Base-by-base conservation (phyloP, 148 eudicot genomes). In the Rhododendron mucronatum region DNA sequence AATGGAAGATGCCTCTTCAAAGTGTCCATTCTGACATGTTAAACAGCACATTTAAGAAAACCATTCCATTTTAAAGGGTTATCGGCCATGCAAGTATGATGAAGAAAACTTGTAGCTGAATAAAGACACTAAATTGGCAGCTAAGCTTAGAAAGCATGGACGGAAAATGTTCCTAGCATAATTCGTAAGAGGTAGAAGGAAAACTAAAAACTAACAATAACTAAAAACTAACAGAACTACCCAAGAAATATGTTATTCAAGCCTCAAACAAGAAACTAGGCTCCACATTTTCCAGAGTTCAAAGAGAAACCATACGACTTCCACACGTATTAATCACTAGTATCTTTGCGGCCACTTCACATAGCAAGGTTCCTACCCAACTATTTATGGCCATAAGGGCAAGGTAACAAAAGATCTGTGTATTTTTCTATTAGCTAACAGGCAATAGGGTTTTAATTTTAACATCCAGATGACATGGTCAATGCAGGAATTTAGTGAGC, bases 1-100 rank as follows among this genome's bases (percentile, higher is more conserved):
- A 88, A 90, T 9, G 97, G 98, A 87, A 92, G 89, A 88, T 94
- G 97, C 90, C 93, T 90, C 90, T 90, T 95, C 92, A 96, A 87
- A 23, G 94, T 93, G 55, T 96, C 96, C 94, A 90, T 88, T 88
- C 99, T 96, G 86, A 73, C 35, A 48, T 80, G 30, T 67, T 67
- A 67, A 30, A 71, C 76, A 13, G 39, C 20, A 30, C 7, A 71
- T 33, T 33, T 14, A 30, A 71, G 20, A 14, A 30, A 59, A 44
- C 51, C 51, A 41, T 65, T 37, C 65, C 21, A 33, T n/a, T 59
- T 41, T 1, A 76, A 50, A n/a, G 10, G 28, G 47, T 63, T 9
- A 80, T 21, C 15, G 0, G 26, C 21, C 78, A 79, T 26, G 41
- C 67, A 80, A 39, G 45, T 37, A 26, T 14, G 9, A 35, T 9